Percentiles rank a stretch among this genome's conserved stretches.
Evolutionary conservation across 805 yeast genomes (phyloP).

Genomic region (Lachancea thermotolerans): DNA sequence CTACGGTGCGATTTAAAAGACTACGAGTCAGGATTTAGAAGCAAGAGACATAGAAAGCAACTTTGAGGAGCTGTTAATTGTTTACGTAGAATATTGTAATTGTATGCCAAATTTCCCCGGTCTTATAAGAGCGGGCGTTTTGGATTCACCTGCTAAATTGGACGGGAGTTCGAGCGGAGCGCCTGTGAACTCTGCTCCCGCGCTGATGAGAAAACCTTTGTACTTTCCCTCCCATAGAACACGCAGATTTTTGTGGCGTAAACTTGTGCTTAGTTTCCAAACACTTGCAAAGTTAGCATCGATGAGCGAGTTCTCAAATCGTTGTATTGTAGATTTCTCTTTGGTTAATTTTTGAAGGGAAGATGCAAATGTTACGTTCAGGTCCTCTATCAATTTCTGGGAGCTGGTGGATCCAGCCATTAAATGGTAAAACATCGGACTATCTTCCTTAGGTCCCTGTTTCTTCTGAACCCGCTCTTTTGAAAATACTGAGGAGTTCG

Average conservation of each 20-base stretch:
- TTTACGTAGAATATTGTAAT: conserved; percentile 26
- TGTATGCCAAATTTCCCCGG: conserved; percentile 28
- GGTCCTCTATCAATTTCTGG: conserved; percentile 20
- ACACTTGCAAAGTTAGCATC: conserved; percentile 60
- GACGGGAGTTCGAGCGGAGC: conserved; percentile 8
- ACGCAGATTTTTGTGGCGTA: conserved; percentile 54
- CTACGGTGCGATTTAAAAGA: conserved; percentile 50
- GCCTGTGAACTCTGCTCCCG: conserved; percentile 52
- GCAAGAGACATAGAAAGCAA: conserved; percentile 29
- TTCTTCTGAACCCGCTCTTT: not conserved
- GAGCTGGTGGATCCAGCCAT: conserved; percentile 14
- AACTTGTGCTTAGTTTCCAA: conserved; percentile 63
- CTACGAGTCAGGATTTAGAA: conserved; percentile 42
- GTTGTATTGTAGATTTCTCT: conserved; percentile 41
- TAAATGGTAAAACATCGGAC: conserved; percentile 16
- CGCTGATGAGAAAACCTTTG: conserved; percentile 68
- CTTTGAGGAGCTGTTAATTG: not conserved
- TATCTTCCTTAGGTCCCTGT: conserved; percentile 1
- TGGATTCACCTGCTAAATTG: not conserved
- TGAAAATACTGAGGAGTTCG: not conserved
- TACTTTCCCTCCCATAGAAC: conserved; percentile 84
- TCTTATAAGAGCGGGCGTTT: conserved; percentile 3
- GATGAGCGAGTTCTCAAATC: conserved; percentile 44
- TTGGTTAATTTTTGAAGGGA: conserved; percentile 26
- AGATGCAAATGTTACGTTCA: conserved; percentile 28